Evolutionary conservation across 176 grass and related monocot genomes (phyloP), one percentile per base, ranked within the genome.

Genomic region (Carex littledalei): DNA sequence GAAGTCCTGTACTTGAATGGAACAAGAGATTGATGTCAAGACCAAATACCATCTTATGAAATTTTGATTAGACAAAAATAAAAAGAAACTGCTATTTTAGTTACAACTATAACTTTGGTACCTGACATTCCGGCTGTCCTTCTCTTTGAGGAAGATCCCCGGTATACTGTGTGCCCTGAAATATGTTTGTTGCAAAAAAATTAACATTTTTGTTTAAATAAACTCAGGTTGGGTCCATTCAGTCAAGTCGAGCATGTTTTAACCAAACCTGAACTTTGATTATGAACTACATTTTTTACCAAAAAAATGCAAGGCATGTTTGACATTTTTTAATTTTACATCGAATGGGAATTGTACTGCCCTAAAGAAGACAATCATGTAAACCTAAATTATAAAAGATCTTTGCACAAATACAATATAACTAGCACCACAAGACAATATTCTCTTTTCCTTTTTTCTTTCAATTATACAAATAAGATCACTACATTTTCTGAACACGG

Each of bases 101-200:
- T 53, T 26, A 53, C 9, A 82, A 59, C 14, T 10, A 72, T 4
- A 66, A 34, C 58, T 71, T 85, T 84, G n/a, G 37, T 80, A 90
- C 89, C 82, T 90, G 89, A 71, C 89, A 90, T 63, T 90, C 85
- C n/a, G 89, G 89, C 82, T 87, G 89, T 32, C 85, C 89, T 81
- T 90, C 89, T 82, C 89, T 82, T 80, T 87, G 85, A 54, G 89
- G 89, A 24, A 90, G 85, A 70, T 85, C 81, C 52, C 82, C 89
- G 6, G 32, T 77, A 62, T 77, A 84, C 18, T 76, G 85, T 73
- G 63, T 21, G 39, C 65, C 89, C 89, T 90, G 70, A 43, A 71
- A 59, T 83, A 64, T 54, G 14, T 31, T 52, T 52, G 49, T 32
- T 76, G 3, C 7, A 76, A 78, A 35, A 35, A 21, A 18, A 8